Percentiles rank a stretch among this genome's conserved stretches.
phyloP scores from a whole-genome alignment of 208 protist genomes.

The Leishmania arabica region DNA sequence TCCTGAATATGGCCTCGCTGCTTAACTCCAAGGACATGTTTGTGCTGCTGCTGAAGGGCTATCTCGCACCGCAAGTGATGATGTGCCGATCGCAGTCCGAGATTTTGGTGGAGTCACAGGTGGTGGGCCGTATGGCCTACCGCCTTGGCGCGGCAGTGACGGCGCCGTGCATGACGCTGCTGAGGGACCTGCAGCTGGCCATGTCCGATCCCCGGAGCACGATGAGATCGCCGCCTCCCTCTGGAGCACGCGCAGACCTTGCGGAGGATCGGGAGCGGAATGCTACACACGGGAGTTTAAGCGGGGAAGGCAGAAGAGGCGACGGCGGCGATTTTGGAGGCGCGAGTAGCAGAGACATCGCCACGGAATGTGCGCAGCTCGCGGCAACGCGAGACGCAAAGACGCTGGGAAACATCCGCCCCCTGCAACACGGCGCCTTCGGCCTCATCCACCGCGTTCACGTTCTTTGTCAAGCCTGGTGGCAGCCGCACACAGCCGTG shows the following conservation, averaged over 20 bases:
- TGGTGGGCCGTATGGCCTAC: conserved; percentile 45
- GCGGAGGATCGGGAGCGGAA: background rate
- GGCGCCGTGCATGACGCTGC: conserved; percentile 48
- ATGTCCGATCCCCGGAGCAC: conserved; percentile 23
- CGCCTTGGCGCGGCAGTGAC: conserved; percentile 50
- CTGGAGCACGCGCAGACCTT: background rate
- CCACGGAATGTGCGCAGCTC: conserved; percentile 7
- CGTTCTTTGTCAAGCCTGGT: conserved; percentile 66
- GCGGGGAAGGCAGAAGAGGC: background rate
- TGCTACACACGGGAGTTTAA: background rate
- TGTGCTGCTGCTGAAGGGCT: conserved; percentile 51
- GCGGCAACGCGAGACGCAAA: conserved; percentile 18
- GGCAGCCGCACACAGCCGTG: conserved; percentile 54
- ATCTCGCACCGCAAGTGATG: conserved; percentile 58
- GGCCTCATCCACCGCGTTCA: conserved; percentile 47
- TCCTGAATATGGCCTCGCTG: conserved; percentile 73
- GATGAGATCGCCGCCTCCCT: background rate
- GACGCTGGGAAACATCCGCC: conserved; percentile 11
- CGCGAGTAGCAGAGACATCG: background rate
- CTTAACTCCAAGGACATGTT: conserved; percentile 67
- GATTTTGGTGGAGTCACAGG: conserved; percentile 51
- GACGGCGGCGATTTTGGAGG: background rate
- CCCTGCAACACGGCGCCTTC: conserved; percentile 22
- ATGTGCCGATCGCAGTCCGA: conserved; percentile 27
- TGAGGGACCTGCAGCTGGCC: conserved; percentile 52